Conservation (phyloP, 2,329 filamentous ascomycete species). For the Colletotrichum aenigma region DNA sequence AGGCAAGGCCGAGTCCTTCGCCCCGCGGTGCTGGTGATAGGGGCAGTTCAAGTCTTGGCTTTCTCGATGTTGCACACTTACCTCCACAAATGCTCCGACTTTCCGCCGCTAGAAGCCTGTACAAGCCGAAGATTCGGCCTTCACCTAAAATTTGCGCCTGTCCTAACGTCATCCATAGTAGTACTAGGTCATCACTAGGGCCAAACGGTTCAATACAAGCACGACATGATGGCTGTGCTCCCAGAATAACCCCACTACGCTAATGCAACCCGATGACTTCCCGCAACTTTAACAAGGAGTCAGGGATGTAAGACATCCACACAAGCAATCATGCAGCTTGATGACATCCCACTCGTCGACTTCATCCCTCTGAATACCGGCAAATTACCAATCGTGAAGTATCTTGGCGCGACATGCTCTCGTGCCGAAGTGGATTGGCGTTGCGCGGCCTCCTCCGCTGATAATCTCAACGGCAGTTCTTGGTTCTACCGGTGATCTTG, state of each 20-base stretch:
- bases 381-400: neutral
- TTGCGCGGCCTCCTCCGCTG: neutral
- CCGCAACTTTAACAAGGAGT: neutral
- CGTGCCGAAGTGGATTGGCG: neutral
- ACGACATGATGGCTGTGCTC: neutral
- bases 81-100: neutral
- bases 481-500: neutral
- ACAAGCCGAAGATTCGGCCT: neutral
- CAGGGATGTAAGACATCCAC: neutral
- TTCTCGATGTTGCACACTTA: neutral
- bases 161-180: neutral
- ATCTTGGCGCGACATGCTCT: neutral
- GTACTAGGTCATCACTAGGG: neutral
- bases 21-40: neutral
- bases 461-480: neutral
- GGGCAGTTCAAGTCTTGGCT: neutral
- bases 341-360: neutral
- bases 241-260: neutral
- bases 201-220: neutral
- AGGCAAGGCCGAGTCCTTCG: neutral
- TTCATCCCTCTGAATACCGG: neutral
- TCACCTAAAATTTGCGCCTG: neutral
- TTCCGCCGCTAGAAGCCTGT: neutral
- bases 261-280: neutral
- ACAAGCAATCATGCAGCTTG: neutral